Evolutionary conservation across 345 rosid genomes (phyloP).

Genomic region (Gossypium arboreum): DNA sequence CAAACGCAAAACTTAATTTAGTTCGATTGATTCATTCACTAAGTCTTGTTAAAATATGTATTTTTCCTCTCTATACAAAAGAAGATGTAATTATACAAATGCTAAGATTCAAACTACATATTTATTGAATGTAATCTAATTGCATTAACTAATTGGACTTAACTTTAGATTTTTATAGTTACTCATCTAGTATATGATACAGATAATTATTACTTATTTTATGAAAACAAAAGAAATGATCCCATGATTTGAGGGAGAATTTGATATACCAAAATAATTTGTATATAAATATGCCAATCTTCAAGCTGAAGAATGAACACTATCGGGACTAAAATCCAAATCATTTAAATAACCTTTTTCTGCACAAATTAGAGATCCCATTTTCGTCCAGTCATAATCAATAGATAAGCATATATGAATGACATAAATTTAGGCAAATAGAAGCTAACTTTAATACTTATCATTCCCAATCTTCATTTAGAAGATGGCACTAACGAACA

Average conservation of each 20-base stretch:
- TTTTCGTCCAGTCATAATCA: not conserved
- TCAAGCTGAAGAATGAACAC: not conserved
- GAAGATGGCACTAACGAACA: not conserved
- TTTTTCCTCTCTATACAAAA: too few species aligned
- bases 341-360: not conserved
- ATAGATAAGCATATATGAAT: too few species aligned
- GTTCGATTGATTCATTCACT: too few species aligned
- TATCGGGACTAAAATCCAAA: slow-evolving; percentile 1
- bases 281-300: not conserved
- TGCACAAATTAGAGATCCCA: not conserved
- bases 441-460: not conserved
- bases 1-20: too few species aligned
- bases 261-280: not conserved
- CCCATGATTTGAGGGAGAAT: not conserved
- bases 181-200: not conserved
- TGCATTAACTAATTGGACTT: too few species aligned
- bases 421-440: not conserved
- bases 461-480: not conserved
- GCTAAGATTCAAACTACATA: too few species aligned
- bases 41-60: too few species aligned
- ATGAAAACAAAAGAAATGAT: not conserved
- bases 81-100: too few species aligned
- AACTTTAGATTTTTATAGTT: not conserved
- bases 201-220: not conserved
- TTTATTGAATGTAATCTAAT: too few species aligned